Conservation (phyloP, 75 land plant genomes). For the Selaginella moellendorffii region DNA sequence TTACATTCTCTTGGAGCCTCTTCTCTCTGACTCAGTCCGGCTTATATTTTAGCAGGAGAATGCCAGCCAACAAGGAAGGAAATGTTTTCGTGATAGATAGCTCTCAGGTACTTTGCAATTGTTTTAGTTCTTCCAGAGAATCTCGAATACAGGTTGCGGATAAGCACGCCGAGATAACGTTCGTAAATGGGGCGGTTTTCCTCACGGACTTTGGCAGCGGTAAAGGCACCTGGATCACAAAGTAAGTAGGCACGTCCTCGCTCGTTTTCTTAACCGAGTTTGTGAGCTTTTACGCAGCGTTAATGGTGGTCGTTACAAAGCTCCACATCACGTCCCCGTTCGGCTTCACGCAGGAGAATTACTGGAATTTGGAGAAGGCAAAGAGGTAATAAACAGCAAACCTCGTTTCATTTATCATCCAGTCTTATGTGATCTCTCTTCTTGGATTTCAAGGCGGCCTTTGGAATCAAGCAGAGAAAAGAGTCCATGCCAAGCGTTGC, state of each 20-base stretch:
- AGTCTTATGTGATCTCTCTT: background rate
- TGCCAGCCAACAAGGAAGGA: conserved; percentile 17
- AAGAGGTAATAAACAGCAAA: conserved; percentile 29
- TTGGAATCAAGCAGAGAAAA: background rate
- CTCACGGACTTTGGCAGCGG: conserved; percentile 62
- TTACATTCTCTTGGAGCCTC: background rate
- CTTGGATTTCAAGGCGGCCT: background rate
- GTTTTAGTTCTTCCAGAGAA: background rate
- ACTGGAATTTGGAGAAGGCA: conserved; percentile 59
- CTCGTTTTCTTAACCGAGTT: background rate
- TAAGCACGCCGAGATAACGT: conserved; percentile 54
- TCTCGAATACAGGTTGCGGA: conserved; percentile 40
- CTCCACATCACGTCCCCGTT: conserved; percentile 46
- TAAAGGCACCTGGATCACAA: conserved; percentile 68
- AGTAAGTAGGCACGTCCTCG: conserved; percentile 31
- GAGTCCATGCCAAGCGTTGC: no score
- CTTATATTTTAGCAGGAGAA: background rate
- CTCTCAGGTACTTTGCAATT: conserved; percentile 5
- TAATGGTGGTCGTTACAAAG: conserved; percentile 47
- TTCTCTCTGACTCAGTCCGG: background rate
- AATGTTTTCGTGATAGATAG: conserved; percentile 4
- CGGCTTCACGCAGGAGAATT: conserved; percentile 48
- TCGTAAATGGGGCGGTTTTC: conserved; percentile 49
- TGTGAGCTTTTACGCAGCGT: conserved; percentile 31
- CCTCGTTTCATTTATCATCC: background rate